Base-by-base conservation (phyloP, 331 rosid species). In the Phaseolus coccineus region DNA sequence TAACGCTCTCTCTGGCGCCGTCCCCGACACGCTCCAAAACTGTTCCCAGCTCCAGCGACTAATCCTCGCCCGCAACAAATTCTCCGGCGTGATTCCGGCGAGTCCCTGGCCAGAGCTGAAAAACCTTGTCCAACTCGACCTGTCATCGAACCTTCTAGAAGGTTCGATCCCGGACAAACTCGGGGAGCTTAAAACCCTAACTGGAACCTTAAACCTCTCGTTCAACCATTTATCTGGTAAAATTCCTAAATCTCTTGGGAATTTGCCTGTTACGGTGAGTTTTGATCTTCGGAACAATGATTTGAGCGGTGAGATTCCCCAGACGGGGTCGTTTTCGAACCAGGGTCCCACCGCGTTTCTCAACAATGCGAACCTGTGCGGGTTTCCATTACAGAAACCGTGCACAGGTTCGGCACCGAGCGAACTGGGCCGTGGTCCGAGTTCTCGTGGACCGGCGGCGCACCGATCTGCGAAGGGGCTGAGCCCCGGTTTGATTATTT, bases 291-390 rank as follows among this genome's bases (percentile, higher is more conserved):
- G 92, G 0, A 81, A 73, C 89, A 96, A 96, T 61, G 88, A 96
- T 66, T 69, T 96, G 8, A 90, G 87, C 51, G 98, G 99, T 3
- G 97, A 94, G 77, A 91, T 96, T 31, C 99, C 99, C 3, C 98
- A 93, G 79, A 91, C 92, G 52, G 99, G 99, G 37, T 87, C 99
- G 57, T 93, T 96, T 70, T 80, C 94, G 16, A 91, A 91, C 50
- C 99, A 96, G 59, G 99, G 98, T 2, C 99, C 99, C 2, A 96
- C 99, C 0, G 98, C 97, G 0, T 96, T 96, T 65, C 93, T 96
- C 37, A 84, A 89, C 64, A 96, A 96, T 46, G 92, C 93, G 0
- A 68, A 80, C 52, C 56, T 96, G 2, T 96, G 99, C 69, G 99
- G 99, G 1, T 93, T 93, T 68, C 99, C 99, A 25, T 85, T 96